Conservation (phyloP, 495 filamentous ascomycete genomes). For the Penicillium coprophilum region DNA sequence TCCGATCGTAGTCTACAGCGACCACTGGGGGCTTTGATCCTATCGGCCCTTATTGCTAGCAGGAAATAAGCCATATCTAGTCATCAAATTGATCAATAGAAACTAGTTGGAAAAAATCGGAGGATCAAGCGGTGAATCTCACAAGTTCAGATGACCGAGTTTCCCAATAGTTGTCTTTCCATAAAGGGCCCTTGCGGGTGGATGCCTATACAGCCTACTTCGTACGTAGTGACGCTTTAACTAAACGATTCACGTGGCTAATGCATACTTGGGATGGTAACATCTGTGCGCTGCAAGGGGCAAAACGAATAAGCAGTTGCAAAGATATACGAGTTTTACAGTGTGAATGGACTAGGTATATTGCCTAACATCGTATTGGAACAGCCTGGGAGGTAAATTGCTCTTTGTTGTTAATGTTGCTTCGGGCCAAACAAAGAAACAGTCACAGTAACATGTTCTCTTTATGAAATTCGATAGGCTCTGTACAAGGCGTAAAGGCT, state of each 20-base stretch:
- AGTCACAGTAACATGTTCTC: background rate
- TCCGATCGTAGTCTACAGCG: no score
- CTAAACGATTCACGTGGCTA: background rate
- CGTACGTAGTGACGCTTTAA: background rate
- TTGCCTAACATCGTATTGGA: background rate
- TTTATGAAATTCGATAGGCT: background rate
- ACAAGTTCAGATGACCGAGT: no score
- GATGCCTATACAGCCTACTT: background rate
- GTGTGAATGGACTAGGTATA: no score
- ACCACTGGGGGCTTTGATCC: no score
- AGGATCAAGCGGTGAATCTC: no score
- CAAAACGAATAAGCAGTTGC: background rate
- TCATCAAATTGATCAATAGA: no score
- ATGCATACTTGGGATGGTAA: background rate
- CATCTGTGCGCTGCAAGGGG: conserved; percentile 6
- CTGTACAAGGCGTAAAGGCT: background rate
- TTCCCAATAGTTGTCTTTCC: background rate
- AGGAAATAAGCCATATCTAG: no score
- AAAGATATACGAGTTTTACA: background rate
- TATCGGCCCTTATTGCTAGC: no score
- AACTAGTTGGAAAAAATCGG: no score
- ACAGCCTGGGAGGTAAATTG: background rate
- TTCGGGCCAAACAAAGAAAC: background rate
- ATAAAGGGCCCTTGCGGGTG: background rate
- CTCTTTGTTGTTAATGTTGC: background rate